phyloP scores from a whole-genome alignment of 306 rosid genomes.

The Gastrolobium bilobum region DNA sequence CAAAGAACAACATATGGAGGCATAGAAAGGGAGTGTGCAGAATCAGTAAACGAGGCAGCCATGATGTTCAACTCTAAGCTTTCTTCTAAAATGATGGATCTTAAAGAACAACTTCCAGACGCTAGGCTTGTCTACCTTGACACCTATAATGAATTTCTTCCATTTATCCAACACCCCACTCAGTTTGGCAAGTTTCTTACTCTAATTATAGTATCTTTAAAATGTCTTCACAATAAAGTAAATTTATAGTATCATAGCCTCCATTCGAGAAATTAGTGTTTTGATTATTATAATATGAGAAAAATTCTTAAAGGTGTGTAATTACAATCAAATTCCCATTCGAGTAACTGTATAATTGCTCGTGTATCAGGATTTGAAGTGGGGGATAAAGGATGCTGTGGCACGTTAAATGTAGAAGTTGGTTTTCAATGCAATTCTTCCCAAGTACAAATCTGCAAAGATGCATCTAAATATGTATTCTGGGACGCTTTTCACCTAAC shows the following conservation, averaged over 20 bases:
- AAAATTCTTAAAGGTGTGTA: no score
- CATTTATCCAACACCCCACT: conserved; percentile 48
- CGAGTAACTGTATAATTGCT: background rate
- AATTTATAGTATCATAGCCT: no score
- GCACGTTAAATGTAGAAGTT: conserved; percentile 55
- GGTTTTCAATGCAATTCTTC: conserved; percentile 40
- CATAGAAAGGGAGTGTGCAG: conserved; percentile 39
- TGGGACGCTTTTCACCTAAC: conserved; percentile 64
- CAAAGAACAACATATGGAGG: conserved; percentile 55
- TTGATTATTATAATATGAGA: no score
- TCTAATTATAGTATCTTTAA: background rate
- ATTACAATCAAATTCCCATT: background rate
- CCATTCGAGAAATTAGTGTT: no score
- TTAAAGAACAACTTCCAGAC: conserved; percentile 43
- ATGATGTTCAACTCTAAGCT: conserved; percentile 59
- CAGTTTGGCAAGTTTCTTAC: conserved; percentile 45
- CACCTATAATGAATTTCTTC: conserved; percentile 37
- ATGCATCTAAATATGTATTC: background rate
- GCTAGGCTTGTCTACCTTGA: conserved; percentile 54
- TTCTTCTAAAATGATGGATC: conserved; percentile 23
- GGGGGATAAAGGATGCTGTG: conserved; percentile 51
- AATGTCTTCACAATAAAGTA: no score
- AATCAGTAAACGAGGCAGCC: conserved; percentile 49
- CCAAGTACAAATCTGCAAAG: conserved; percentile 22
- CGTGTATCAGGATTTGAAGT: conserved; percentile 54